Evolutionary conservation across 345 rosid genomes (phyloP), one percentile per base, ranked within the genome.

Genomic region (Angophora floribunda): DNA sequence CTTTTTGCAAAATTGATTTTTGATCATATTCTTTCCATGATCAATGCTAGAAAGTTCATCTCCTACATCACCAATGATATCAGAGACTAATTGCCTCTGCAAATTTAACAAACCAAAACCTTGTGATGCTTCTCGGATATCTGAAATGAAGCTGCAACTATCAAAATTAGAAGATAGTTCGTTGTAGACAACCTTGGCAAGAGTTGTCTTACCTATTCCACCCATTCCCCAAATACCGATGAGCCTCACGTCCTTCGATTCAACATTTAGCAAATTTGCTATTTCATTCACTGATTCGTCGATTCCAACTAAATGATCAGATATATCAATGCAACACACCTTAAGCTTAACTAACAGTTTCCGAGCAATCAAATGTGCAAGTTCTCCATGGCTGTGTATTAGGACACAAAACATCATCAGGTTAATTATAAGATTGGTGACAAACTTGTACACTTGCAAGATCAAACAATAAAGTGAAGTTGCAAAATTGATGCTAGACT

Each of bases 71-170:
- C 63, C 63, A 57, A 22, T 57, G 63, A 57, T 9, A 0, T 57
- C 3, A 57, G 3, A 57, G n/a, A 57, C 0, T 22, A 57, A 57
- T 0, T 0, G 63, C n/a, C 6, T 9, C 13, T 57, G 63, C 13
- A 57, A 5, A 0, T 9, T 9, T 9, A 9, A 57, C 0, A 22
- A 5, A 22, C 13, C 6, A 57, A 1, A 4, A 22, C 61, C 28
- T 55, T 22, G 1, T 0, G 28, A 55, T 55, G 61, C 28, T 22
- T 57, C 63, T 57, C 28, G 13, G 2, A 57, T 57, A 22, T 57
- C 13, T 22, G 63, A 22, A 57, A 57, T 57, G 63, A 57, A 57
- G 63, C 63, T 57, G 1, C 13, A 22, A 1, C 6, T 57, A 1
- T 57, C 28, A 57, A 57, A 57, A 4, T 57, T 9, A 57, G 11